Base-by-base conservation (phyloP, 1,284 basidiomycete species). In the Papiliotrema laurentii region DNA sequence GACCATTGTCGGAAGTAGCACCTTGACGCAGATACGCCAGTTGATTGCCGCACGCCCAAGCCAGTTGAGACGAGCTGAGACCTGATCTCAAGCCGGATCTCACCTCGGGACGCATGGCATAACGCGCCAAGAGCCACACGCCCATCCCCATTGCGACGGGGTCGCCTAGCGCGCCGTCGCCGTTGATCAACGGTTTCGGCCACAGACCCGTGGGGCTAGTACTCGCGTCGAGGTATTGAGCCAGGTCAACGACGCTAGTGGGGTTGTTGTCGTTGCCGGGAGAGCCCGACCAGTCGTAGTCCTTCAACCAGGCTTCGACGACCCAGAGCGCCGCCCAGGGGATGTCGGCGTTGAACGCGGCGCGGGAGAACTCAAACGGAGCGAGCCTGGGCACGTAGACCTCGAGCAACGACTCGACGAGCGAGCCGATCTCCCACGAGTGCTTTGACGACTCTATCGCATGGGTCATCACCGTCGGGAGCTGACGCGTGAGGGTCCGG, bases 1-100 rank as follows among this genome's bases (percentile, higher is more conserved):
- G 28, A 48, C 58, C 58, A 24, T 61, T 58, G n/a, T 47, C 48
- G 10, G 45, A 46, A 11, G 30, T 49, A 10, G 35, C 27, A 14
- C 60, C 61, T 16, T 51, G 39, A 2, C 48, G 7, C 30, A 66
- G 45, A 34, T 58, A 58, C 13, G 45, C 37, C 28, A 63, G 50
- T 52, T 68, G 64, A 36, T 64, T 66, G 11, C 57, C 61, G 3
- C 59, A 54, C 7, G 63, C 64, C 66, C 64, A 66, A 5, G 64
- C 59, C 37, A 47, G 22, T 24, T 47, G 45, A 31, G 45, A 24
- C 4, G 45, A 39, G 37, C 36, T 47, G 7, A 39, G 16, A 3
- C 27, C 27, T 5, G 45, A 30, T 3, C 4, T 39, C 45, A 47
- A 16, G 4, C 45, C 45, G 10, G 24, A 22, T 40, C 46, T 31